Evolutionary conservation across 2,329 filamentous ascomycete species (phyloP), one percentile per base, ranked within the genome.

Genomic region (Alternaria metachromatica): DNA sequence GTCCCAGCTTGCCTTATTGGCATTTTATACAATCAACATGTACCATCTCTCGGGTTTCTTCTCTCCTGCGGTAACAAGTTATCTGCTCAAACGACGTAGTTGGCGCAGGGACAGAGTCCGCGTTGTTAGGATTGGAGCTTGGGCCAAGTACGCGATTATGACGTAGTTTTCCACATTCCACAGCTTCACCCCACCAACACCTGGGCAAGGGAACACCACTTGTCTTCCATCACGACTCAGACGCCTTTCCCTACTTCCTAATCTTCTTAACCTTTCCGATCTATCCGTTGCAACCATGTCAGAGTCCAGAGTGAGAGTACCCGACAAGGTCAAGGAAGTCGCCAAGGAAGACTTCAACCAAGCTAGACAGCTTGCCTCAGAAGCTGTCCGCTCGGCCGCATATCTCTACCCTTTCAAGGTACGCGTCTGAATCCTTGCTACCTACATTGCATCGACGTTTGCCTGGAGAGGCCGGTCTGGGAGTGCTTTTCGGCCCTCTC

Each of bases 331-430:
- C 74, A 88, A 86, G 76, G 82, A 86, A 56, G 84, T 87, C 23
- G 86, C 86, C 18, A 76, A 88, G 67, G 89, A 94, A 69, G 94
- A 97, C 76, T 89, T 90, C 60, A 85, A 87, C 64, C 88, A 89
- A 67, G 87, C 92, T 59, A 88, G 84, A 69, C 80, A 80, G 15
- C 83, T 94, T 41, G 85, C 92, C 45, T 81, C 85, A 44, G 88
- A 93, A 73, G 92, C 93, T 30, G 87, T 89, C 55, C 88, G 85
- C 72, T 97, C 93, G 67, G 88, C 89, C 54, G 88, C 94, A 23
- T 97, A 96, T 77, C 80, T 96, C 67, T 97, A 97, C 80, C 95
- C 95, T 25, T 85, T 97, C 80, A 94, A 87, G 79, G 87, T 86
- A 78, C 61, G 63, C 25, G 60, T 25, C 45, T 54, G 21, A 53